Conservation (phyloP, 805 yeast genomes). For the Maudiozyma bulderi region DNA sequence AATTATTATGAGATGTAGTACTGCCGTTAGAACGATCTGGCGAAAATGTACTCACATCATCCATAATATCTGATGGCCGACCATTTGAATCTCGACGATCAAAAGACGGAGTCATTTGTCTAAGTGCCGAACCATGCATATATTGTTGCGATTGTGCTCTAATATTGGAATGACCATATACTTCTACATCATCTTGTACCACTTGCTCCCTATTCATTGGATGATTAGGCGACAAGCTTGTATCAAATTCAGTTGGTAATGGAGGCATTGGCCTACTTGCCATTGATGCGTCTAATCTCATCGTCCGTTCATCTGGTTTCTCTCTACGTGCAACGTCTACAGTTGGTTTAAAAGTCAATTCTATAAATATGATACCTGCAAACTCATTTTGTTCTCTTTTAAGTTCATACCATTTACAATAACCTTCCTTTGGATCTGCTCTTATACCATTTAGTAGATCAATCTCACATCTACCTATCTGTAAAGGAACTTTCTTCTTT, state of each 20-base stretch:
- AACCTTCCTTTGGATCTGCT: conserved; percentile 61
- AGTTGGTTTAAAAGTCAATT: conserved; percentile 80
- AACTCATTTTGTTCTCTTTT: conserved; percentile 49
- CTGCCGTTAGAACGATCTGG: conserved; percentile 2
- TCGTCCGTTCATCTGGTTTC: conserved; percentile 8
- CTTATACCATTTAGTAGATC: conserved; percentile 66
- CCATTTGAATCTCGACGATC: neutral
- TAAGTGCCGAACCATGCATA: conserved; percentile 22
- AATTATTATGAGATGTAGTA: conserved; percentile 6
- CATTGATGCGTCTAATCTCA: conserved; percentile 20
- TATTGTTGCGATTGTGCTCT: conserved; percentile 4
- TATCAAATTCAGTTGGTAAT: conserved; percentile 17
- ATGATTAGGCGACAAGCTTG: neutral
- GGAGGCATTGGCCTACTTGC: conserved; percentile 27
- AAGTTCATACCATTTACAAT: conserved; percentile 77
- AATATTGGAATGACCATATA: conserved; percentile 22
- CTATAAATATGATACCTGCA: conserved; percentile 84
- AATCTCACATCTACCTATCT: conserved; percentile 73
- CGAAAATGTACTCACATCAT: neutral
- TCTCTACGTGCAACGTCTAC: conserved; percentile 9
- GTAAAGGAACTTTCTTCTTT: conserved; percentile 78
- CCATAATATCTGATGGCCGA: neutral
- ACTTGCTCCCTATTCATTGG: neutral
- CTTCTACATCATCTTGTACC: conserved; percentile 7
- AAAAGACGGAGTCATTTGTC: conserved; percentile 20